phyloP scores from a whole-genome alignment of 2,329 filamentous ascomycete species.

The Pseudocercospora fijiensis region DNA sequence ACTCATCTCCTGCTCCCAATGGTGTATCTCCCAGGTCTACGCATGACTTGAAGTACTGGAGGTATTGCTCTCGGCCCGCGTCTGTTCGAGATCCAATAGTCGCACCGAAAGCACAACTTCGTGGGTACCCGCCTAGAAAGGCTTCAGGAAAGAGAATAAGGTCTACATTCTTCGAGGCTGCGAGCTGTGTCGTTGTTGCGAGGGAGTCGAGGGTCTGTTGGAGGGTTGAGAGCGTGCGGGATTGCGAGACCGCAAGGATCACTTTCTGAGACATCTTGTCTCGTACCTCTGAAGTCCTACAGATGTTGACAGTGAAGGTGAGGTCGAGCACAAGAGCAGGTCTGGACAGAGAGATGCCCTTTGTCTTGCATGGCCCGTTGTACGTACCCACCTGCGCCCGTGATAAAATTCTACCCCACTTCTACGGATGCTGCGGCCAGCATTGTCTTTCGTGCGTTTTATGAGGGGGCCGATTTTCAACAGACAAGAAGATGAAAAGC shows the following conservation, averaged over 20 bases:
- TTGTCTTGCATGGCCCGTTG: not conserved
- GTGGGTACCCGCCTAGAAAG: constrained; percentile 87
- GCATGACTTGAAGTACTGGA: constrained; percentile 73
- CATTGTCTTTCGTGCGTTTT: not conserved
- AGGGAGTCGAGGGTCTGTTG: constrained; percentile 65
- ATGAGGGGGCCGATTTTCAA: not conserved
- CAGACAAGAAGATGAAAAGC: not conserved
- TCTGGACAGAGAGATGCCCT: not conserved
- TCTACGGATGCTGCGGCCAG: not conserved
- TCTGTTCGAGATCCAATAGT: constrained; percentile 67
- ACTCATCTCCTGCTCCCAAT: constrained; percentile 66
- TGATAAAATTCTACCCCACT: not conserved
- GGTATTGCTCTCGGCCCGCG: constrained; percentile 75
- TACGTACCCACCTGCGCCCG: not conserved
- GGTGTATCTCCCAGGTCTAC: constrained; percentile 82
- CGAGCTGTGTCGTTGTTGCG: constrained; percentile 60
- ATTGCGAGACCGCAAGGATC: constrained; percentile 52
- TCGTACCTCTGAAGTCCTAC: not conserved
- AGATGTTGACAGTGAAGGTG: not conserved
- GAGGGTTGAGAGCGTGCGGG: constrained; percentile 49
- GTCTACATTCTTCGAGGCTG: constrained; percentile 60
- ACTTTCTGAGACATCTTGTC: constrained; percentile 41
- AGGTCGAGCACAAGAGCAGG: not conserved
- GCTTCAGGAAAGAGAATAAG: constrained; percentile 89
- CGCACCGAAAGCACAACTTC: constrained; percentile 74